Conservation (phyloP, 225 moss, liverwort and hornwort species). For the Sphagnum tenellum region DNA sequence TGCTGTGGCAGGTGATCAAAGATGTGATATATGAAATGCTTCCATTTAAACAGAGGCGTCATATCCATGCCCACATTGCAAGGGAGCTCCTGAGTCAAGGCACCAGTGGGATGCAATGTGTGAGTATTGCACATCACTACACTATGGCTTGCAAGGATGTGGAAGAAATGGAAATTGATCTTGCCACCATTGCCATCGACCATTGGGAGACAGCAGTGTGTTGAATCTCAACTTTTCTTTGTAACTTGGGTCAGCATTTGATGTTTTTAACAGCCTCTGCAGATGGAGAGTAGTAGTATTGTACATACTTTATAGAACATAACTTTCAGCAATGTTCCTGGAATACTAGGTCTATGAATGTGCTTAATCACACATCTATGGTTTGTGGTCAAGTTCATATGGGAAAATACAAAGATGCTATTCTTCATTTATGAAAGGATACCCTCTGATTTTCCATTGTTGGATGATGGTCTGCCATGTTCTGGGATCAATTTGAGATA, state of each 20-base stretch:
- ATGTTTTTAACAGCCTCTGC: neutral
- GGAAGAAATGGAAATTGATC: slow-evolving; percentile 40
- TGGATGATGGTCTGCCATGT: too few species aligned
- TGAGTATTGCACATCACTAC: slow-evolving; percentile 39
- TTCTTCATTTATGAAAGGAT: too few species aligned
- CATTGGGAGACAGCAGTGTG: slow-evolving; percentile 50
- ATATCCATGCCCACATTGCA: slow-evolving; percentile 41
- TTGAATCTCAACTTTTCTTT: neutral
- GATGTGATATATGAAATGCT: slow-evolving; percentile 42
- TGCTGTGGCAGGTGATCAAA: slow-evolving; percentile 22
- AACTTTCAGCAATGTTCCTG: too few species aligned
- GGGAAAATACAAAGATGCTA: too few species aligned
- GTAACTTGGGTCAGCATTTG: neutral
- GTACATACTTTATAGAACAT: too few species aligned
- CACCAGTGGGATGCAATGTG: slow-evolving; percentile 23
- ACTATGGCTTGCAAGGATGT: slow-evolving; percentile 56
- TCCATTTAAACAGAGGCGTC: slow-evolving; percentile 33
- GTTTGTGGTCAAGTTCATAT: too few species aligned
- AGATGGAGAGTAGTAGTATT: too few species aligned
- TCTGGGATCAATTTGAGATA: too few species aligned
- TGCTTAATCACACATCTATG: too few species aligned
- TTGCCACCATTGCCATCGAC: slow-evolving; percentile 38
- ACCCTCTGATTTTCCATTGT: too few species aligned
- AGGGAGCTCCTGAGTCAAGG: slow-evolving; percentile 33
- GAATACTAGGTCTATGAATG: too few species aligned